These are phyloP conservation scores for Tetrahymena malaccensis DNA, from an alignment of 73 alveolate species.

Conservation along the genomic window DNA sequence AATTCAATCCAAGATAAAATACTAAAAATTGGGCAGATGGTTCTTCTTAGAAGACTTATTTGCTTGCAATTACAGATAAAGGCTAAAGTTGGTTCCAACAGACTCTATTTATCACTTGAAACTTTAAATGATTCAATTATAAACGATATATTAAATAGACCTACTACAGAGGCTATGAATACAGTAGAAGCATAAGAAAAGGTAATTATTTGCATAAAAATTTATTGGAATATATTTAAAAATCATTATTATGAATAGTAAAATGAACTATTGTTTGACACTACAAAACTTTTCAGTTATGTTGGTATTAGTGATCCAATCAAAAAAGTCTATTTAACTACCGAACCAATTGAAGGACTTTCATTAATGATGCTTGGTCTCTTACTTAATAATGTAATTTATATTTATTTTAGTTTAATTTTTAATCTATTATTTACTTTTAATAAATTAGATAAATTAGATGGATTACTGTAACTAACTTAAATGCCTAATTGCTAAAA, in stretches of 20 bases:
- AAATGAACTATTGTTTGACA: constrained; percentile 15
- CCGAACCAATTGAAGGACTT: constrained; percentile 19
- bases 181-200: constrained; percentile 2
- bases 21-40: constrained; percentile 15
- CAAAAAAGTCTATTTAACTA: constrained; percentile 7
- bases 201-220: background rate
- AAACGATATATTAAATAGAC: constrained; percentile 27
- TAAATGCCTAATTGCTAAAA: background rate
- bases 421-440: background rate
- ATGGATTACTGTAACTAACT: constrained; percentile 17
- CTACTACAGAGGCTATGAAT: background rate
- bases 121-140: constrained; percentile 12
- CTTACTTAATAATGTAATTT: background rate
- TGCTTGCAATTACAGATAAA: constrained; percentile 9
- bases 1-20: background rate
- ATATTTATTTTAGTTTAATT: background rate
- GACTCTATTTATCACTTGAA: constrained; percentile 9
- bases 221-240: background rate
- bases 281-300: constrained; percentile 12
- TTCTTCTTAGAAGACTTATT: constrained; percentile 16
- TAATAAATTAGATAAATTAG: background rate
- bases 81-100: constrained; percentile 39
- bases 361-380: constrained; percentile 11
- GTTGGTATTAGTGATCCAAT: constrained; percentile 33
- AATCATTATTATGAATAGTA: background rate